Conservation (phyloP, 768 basidiomycete genomes). For the Mycena vulgaris region DNA sequence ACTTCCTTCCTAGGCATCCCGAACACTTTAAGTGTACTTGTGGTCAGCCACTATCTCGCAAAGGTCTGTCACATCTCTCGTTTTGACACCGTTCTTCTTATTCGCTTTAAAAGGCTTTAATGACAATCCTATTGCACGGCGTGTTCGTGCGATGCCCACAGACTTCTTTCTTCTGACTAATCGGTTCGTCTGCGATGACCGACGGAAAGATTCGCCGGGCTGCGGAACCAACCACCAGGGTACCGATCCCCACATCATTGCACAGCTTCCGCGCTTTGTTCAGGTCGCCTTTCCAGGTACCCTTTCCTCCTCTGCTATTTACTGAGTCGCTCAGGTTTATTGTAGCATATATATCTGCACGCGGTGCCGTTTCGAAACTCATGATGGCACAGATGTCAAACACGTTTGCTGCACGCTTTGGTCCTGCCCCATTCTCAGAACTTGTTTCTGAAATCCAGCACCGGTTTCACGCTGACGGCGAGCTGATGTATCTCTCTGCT, state of each 20-base stretch:
- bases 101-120: not conserved
- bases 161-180: constrained; percentile 33
- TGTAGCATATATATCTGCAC: not conserved
- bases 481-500: not conserved
- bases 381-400: not conserved
- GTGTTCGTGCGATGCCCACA: not conserved
- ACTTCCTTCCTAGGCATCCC: not conserved
- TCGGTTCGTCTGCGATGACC: constrained; percentile 18
- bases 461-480: no score
- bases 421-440: no score
- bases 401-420: constrained; percentile 4
- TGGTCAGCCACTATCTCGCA: not conserved
- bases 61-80: not conserved
- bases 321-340: not conserved
- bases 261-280: constrained; percentile 24
- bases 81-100: not conserved
- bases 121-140: constrained; percentile 20
- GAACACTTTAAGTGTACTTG: not conserved
- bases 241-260: no score
- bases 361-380: not conserved
- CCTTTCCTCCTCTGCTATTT: not conserved
- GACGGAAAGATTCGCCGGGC: not conserved
- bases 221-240: constrained; percentile 21
- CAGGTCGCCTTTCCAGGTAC: constrained; percentile 23
- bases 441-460: no score